Evolutionary conservation across 2,329 filamentous ascomycete genomes (phyloP), one percentile per base, ranked within the genome.

Genomic region (Colletotrichum truncatum): DNA sequence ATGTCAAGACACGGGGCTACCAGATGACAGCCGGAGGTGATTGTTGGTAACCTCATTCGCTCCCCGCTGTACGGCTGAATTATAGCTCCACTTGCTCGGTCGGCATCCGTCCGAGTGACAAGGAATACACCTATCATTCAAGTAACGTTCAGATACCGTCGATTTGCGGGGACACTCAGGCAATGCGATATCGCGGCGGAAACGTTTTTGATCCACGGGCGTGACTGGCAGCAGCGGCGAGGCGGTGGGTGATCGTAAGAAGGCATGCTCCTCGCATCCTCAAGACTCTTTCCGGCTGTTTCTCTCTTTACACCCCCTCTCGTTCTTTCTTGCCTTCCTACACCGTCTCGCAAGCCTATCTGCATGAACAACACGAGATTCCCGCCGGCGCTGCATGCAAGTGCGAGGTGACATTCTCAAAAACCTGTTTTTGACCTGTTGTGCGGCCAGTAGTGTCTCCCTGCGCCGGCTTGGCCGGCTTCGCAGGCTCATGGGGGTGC

Each of bases 331-430:
- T 9, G 38, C n/a, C n/a, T n/a, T 48, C 49, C 46, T 57, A 57
- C 63, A 67, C 66, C 66, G 66, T 67, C 56, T 66, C 52, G 41
- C 30, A n/a, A 56, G 39, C 43, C 51, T 53, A 56, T 62, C 38
- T 56, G 56, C 63, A 52, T 34, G 52, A 28, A 57, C 36, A 62
- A 55, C 54, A 57, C 57, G 39, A 66, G 52, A 39, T 66, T 63
- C 43, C 63, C 55, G 63, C 66, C 38, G 41, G 51, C 25, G 55
- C 56, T 63, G 66, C 66, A 67, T 67, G 66, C 63, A 66, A 63
- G 56, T 51, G 56, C 57, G 63, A 56, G 39, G 66, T 63, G 63
- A 67, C 64, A 66, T 23, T 54, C 39, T 38, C 23, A 66, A 67
- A n/a, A 67, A 66, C 62, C 63, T 51, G 55, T 66, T 67, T 66